phyloP scores from a whole-genome alignment of 371 early-diverging fungal species.

The Syncephalastrum sp. region DNA sequence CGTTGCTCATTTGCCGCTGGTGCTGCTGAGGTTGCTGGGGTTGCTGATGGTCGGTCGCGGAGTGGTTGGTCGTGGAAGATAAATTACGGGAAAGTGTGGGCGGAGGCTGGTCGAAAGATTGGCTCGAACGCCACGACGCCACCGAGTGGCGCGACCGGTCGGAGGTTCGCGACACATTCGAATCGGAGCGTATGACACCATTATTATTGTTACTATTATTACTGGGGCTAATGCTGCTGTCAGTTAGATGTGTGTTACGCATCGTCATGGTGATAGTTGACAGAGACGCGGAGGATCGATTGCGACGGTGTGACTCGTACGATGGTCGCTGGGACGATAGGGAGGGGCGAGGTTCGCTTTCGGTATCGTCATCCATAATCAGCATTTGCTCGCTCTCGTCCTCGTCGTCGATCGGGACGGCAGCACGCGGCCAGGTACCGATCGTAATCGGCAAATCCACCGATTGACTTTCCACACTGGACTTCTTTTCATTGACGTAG shows the following conservation, averaged over 20 bases:
- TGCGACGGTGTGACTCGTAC: not conserved
- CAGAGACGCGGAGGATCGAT: constrained; percentile 8
- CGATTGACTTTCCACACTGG: constrained; percentile 6
- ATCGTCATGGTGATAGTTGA: constrained; percentile 10
- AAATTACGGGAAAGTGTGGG: constrained; percentile 26
- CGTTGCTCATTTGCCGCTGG: too few species aligned
- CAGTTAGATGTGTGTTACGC: constrained; percentile 8
- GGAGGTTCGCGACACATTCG: constrained; percentile 31
- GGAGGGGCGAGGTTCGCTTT: constrained; percentile 3
- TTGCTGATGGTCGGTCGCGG: constrained; percentile 18
- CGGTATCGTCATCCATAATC: constrained; percentile 6
- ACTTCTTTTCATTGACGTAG: constrained; percentile 13
- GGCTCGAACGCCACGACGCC: constrained; percentile 31
- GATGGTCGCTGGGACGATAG: constrained; percentile 4
- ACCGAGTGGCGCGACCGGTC: constrained; percentile 26
- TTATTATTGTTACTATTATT: constrained; percentile 5
- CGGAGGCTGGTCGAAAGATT: constrained; percentile 18
- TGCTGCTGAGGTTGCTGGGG: not conserved
- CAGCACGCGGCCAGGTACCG: constrained; percentile 49
- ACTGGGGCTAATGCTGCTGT: constrained; percentile 7
- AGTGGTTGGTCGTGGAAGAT: constrained; percentile 18
- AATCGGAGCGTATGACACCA: constrained; percentile 30
- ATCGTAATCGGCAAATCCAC: constrained; percentile 43
- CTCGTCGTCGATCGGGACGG: constrained; percentile 49
- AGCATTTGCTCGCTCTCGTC: constrained; percentile 29